Conservation (phyloP, 1,284 basidiomycete species). For the Leccinum fallax region DNA sequence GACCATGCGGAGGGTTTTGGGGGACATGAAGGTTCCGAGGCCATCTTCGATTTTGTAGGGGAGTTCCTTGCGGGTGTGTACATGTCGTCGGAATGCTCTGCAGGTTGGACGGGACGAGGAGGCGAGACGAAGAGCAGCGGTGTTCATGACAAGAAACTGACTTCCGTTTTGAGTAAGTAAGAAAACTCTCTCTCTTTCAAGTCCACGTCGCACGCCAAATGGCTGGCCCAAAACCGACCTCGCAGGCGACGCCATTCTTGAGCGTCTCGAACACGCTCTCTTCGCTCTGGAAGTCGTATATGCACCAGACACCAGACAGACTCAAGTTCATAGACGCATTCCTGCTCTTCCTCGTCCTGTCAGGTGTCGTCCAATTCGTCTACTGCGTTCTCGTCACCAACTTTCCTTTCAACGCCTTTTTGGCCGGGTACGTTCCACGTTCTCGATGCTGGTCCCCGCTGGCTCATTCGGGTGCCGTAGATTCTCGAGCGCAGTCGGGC, state of each 20-base stretch:
- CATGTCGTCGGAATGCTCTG: slow-evolving; percentile 34
- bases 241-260: slow-evolving; percentile 32
- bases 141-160: slow-evolving; percentile 29
- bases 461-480: slow-evolving; percentile 44
- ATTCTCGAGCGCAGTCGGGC: slow-evolving; percentile 91
- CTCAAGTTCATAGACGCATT: slow-evolving; percentile 95
- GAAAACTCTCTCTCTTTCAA: neutral
- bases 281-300: slow-evolving; percentile 79
- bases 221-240: slow-evolving; percentile 40
- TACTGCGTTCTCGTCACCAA: slow-evolving; percentile 92
- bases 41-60: slow-evolving; percentile 71
- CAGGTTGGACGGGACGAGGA: slow-evolving; percentile 23
- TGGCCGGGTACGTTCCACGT: slow-evolving; percentile 78
- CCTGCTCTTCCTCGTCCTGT: slow-evolving; percentile 89
- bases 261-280: slow-evolving; percentile 47
- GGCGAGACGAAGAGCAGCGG: slow-evolving; percentile 26
- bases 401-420: slow-evolving; percentile 97
- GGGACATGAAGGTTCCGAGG: slow-evolving; percentile 74
- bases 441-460: neutral
- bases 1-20: slow-evolving; percentile 64
- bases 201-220: slow-evolving; percentile 29
- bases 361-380: slow-evolving; percentile 87
- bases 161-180: slow-evolving; percentile 19
- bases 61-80: slow-evolving; percentile 60
- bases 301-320: slow-evolving; percentile 73